Conservation (phyloP, 371 early-diverging fungal species). For the Mortierella polycephala region DNA sequence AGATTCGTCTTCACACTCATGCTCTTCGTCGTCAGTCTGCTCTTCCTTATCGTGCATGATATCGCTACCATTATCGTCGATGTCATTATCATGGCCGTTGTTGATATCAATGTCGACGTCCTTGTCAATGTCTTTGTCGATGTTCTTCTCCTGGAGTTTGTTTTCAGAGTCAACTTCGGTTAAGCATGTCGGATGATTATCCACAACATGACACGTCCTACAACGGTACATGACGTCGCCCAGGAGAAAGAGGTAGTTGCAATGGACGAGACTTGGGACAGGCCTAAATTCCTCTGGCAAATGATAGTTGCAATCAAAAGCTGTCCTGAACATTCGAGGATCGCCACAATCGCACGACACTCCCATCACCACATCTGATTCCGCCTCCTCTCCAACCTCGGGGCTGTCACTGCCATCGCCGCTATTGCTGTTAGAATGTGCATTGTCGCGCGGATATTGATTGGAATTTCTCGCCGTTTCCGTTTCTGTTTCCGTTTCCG, state of each 20-base stretch:
- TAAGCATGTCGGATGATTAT: too few relatives aligned
- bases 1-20: background rate
- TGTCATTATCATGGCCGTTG: too few relatives aligned
- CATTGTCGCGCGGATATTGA: too few relatives aligned
- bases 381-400: background rate
- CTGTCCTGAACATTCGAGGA: constrained; percentile 29
- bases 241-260: constrained; percentile 31
- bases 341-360: constrained; percentile 48
- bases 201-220: constrained; percentile 17
- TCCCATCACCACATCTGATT: background rate
- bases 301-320: constrained; percentile 44
- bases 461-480: too few relatives aligned
- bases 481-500: too few relatives aligned
- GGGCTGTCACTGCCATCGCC: background rate
- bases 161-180: too few relatives aligned
- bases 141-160: too few relatives aligned
- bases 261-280: constrained; percentile 26
- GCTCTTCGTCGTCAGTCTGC: background rate
- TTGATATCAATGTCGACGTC: background rate
- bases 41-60: background rate
- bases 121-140: constrained; percentile 4
- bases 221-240: constrained; percentile 35
- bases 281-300: constrained; percentile 43
- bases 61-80: background rate
- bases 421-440: too few relatives aligned